Conservation (phyloP, 805 yeast genomes). For the Candida tallmaniae region DNA sequence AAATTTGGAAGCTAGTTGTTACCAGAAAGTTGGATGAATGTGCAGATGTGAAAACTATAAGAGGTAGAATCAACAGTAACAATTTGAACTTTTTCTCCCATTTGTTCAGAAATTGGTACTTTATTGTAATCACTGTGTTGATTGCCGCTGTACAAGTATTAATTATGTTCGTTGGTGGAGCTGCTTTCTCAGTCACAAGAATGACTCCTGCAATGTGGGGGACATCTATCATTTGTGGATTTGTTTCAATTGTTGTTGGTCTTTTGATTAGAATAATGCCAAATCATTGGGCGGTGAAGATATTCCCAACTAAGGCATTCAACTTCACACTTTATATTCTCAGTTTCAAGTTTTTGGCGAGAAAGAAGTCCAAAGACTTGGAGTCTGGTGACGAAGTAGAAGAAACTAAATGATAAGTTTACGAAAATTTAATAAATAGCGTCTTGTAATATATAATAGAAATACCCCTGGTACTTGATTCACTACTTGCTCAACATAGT, state of each 20-base stretch:
- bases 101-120: conserved; percentile 77
- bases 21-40: conserved; percentile 89
- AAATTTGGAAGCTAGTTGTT: conserved; percentile 87
- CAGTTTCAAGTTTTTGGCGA: conserved; percentile 32
- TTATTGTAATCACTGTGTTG: conserved; percentile 62
- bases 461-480: too few relatives aligned
- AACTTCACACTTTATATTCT: conserved; percentile 31
- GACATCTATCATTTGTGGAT: conserved; percentile 77
- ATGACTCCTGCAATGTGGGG: conserved; percentile 90
- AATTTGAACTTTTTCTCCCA: conserved; percentile 83
- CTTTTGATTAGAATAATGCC: conserved; percentile 73
- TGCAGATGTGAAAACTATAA: conserved; percentile 56
- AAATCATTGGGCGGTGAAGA: conserved; percentile 61
- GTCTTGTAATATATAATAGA: neutral
- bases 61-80: conserved; percentile 54
- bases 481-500: too few relatives aligned
- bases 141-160: conserved; percentile 83
- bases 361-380: conserved; percentile 12
- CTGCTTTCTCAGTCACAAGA: conserved; percentile 78
- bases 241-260: conserved; percentile 79
- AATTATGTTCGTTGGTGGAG: conserved; percentile 96
- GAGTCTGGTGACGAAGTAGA: conserved; percentile 1
- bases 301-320: conserved; percentile 62
- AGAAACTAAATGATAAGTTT: neutral
- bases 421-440: neutral